Base-by-base conservation (phyloP, 129 eudicot species). In the Flaveria brownii region DNA sequence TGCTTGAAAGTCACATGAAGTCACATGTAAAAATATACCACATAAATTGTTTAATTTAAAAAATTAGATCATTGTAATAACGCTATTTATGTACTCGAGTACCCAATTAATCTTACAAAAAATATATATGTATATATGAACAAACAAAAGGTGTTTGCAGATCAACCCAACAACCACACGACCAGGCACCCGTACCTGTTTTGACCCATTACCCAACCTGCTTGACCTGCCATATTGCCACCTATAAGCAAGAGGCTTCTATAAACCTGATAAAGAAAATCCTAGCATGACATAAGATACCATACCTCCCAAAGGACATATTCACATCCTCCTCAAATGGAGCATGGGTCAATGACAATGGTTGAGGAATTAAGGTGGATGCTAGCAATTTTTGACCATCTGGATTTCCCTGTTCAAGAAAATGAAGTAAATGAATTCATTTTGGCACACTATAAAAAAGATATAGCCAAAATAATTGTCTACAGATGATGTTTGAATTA, bases 221-320 rank as follows among this genome's bases (percentile, higher is more conserved):
- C 43, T 62, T 28, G 68, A 62, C 68, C 68, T 9, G 9, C 42
- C 68, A 26, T 62, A 43, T 62, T 28, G 68, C 68, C 42, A 62
- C 68, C 20, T 64, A 16, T 16, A 64, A 76, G 60, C 45, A 65
- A 77, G 22, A 23, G 41, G 36, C 76, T 33, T 33, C 39, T 59
- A 8, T 6, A 39, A 67, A 30, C 55, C 66, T 54, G 33, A 55
- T 9, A 43, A 16, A 36, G 25, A 36, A 78, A 67, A 20, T 43
- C 69, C 16, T 60, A 57, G 68, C 33, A 68, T 15, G 9, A 66
- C 30, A 74, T 23, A 52, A 52, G 36, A 33, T 42, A 54, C 50
- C 55, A 64, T 30, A 75, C 96, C 98, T 90, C 85, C 96, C 98
- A 84, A 90, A 93, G 61, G 98, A 86, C 96, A 88, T 88, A 86